Conservation (phyloP, 441 rosid species). For the Adansonia rubrostipa region DNA sequence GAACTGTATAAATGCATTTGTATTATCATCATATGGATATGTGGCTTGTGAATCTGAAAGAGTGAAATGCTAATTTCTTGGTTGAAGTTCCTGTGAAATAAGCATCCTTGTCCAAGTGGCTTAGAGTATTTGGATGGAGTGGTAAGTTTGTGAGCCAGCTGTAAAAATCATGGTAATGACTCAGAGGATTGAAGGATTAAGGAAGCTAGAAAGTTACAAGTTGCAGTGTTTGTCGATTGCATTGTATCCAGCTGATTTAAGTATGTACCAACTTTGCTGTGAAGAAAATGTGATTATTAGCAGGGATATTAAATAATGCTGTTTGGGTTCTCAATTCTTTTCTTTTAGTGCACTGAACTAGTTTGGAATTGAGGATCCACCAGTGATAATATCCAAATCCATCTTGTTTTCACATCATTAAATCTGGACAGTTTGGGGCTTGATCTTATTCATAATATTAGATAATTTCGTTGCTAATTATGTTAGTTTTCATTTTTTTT, state of each 20-base stretch:
- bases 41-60: not conserved
- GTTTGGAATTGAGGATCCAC: not conserved
- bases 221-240: not conserved
- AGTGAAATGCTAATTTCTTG: not conserved
- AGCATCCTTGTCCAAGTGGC: not conserved
- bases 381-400: not conserved
- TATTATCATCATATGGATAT: not conserved
- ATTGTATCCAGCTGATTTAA: not conserved
- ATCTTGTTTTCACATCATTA: conserved; percentile 13
- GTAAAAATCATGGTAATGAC: not conserved
- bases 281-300: conserved; percentile 15
- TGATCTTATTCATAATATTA: conserved; percentile 1
- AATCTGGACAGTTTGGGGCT: not conserved
- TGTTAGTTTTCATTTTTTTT: not conserved
- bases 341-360: not conserved
- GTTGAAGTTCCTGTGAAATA: not conserved
- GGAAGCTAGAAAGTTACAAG: not conserved
- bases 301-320: not conserved
- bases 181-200: not conserved
- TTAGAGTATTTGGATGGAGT: not conserved
- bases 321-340: conserved; percentile 1
- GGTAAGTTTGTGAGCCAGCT: not conserved
- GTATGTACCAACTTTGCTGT: not conserved
- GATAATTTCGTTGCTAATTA: not conserved
- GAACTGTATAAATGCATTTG: not conserved